These are phyloP conservation scores for Capsicum rhomboideum DNA, from an alignment of 257 asterid genomes.

Conservation along the genomic window DNA sequence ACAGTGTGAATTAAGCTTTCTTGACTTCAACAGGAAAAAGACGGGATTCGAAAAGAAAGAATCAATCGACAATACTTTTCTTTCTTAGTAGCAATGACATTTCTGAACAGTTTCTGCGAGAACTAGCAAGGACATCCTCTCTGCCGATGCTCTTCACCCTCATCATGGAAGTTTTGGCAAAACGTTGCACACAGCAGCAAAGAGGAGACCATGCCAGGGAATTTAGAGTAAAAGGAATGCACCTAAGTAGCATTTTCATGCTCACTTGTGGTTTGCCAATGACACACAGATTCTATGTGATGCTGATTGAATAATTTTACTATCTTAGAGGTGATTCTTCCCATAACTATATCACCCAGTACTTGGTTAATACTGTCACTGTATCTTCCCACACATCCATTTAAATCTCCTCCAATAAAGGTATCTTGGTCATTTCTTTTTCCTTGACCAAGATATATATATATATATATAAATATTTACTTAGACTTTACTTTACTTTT, in stretches of 20 bases:
- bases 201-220: not conserved
- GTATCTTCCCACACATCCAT: not conserved
- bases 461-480: not conserved
- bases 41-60: not conserved
- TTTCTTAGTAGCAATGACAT: not conserved
- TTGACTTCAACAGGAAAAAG: not conserved
- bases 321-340: not conserved
- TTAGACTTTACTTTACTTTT: not conserved
- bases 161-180: not conserved
- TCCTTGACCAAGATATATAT: not conserved
- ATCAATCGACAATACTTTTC: not conserved
- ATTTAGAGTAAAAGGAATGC: not conserved
- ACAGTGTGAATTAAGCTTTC: not conserved
- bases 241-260: not conserved
- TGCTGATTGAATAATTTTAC: not conserved
- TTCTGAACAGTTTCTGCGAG: not conserved
- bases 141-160: not conserved
- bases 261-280: not conserved
- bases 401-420: not conserved
- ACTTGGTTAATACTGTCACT: not conserved
- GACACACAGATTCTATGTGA: not conserved
- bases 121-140: not conserved
- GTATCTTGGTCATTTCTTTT: not conserved
- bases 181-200: not conserved
- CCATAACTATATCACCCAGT: not conserved